Conservation (phyloP, 2,329 filamentous ascomycete genomes). For the Fusarium equiseti region DNA sequence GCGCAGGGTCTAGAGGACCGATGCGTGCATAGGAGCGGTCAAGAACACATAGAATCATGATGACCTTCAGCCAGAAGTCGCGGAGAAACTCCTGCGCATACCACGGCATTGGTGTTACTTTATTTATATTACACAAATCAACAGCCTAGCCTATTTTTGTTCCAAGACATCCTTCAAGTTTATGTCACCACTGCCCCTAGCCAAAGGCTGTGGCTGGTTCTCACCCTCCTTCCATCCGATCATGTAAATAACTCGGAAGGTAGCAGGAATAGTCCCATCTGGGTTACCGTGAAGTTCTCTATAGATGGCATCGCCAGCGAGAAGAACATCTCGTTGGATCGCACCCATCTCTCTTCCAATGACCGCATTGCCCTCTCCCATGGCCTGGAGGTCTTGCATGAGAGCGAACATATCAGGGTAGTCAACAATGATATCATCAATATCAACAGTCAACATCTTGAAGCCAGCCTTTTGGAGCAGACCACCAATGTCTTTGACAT, state of each 20-base stretch:
- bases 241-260: conserved; percentile 97
- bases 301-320: conserved; percentile 92
- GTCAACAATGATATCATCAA: conserved; percentile 96
- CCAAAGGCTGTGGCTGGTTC: conserved; percentile 81
- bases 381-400: conserved; percentile 94
- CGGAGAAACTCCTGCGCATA: not conserved
- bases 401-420: conserved; percentile 90
- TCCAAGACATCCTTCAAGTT: conserved; percentile 86
- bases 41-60: conserved; percentile 41
- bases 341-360: conserved; percentile 84
- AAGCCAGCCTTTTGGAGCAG: conserved; percentile 89
- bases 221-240: conserved; percentile 95
- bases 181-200: conserved; percentile 85
- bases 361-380: conserved; percentile 95
- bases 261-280: conserved; percentile 83
- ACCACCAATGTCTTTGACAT: conserved; percentile 91
- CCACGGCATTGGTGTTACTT: conserved; percentile 22
- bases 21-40: conserved; percentile 20
- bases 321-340: conserved; percentile 83
- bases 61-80: conserved; percentile 19
- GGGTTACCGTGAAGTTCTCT: conserved; percentile 85
- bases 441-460: conserved; percentile 94
- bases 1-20: conserved; percentile 71
- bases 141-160: conserved; percentile 52
- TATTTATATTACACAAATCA: conserved; percentile 25